Conservation (phyloP, 768 basidiomycete species). For the Cyathus striatus region DNA sequence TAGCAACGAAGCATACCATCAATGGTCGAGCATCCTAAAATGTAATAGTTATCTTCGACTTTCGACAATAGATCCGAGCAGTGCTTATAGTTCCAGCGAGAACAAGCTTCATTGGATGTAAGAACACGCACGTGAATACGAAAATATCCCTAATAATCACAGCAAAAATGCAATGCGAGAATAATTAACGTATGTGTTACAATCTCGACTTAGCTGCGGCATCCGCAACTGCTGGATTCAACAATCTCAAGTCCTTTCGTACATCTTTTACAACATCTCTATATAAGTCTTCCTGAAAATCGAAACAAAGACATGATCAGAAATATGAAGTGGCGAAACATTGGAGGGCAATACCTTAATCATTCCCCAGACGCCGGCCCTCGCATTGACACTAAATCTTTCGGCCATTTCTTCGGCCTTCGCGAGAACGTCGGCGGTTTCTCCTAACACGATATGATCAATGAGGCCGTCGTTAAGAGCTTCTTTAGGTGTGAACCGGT, state of each 20-base stretch:
- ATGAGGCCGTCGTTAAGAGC: conserved; percentile 62
- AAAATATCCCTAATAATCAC: too few species aligned
- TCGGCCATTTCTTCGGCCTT: conserved; percentile 64
- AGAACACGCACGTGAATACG: too few species aligned
- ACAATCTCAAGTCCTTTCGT: conserved; percentile 27
- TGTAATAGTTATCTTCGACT: too few species aligned
- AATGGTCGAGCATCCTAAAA: too few species aligned
- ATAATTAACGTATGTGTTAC: conserved; percentile 15
- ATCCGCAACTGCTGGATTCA: conserved; percentile 37
- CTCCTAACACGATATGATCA: conserved; percentile 63
- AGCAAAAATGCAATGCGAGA: too few species aligned
- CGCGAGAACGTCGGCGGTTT: conserved; percentile 52
- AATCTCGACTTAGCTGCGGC: conserved; percentile 45
- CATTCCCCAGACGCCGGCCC: conserved; percentile 63
- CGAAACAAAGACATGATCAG: neutral
- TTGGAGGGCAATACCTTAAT: conserved; percentile 48
- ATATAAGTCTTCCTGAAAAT: conserved; percentile 53
- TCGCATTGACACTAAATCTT: conserved; percentile 43
- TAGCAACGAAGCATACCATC: too few species aligned
- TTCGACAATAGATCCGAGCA: too few species aligned
- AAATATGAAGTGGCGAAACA: neutral
- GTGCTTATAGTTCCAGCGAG: too few species aligned
- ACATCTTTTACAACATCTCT: conserved; percentile 44
- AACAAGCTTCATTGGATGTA: too few species aligned
- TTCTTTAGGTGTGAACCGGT: conserved; percentile 72